Evolutionary conservation across 306 rosid species (phyloP).

Genomic region (Quercus parvula): DNA sequence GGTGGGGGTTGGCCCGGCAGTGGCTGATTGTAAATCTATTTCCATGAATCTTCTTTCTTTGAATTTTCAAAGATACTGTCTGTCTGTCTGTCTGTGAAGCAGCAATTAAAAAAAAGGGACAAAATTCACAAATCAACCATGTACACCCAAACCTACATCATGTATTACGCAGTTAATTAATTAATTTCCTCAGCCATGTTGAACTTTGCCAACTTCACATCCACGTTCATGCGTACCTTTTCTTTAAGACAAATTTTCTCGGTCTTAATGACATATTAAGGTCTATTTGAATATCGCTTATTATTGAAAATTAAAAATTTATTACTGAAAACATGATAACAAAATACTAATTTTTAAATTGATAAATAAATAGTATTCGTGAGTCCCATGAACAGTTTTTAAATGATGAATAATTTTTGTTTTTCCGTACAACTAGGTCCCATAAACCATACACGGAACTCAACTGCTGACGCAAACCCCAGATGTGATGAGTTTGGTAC

Average conservation of each 20-base stretch:
- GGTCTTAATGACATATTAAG: too few relatives aligned
- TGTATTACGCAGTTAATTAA: neutral
- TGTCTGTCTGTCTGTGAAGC: neutral
- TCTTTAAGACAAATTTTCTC: neutral
- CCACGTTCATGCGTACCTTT: constrained; percentile 12
- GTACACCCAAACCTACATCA: neutral
- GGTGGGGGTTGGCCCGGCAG: neutral
- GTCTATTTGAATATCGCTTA: accelerated
- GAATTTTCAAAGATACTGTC: constrained; percentile 10
- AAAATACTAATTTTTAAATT: too few relatives aligned
- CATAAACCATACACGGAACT: accelerated
- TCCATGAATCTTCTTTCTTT: constrained; percentile 9
- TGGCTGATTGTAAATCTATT: neutral
- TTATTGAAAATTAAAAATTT: too few relatives aligned
- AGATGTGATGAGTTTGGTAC: too few relatives aligned
- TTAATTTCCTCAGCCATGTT: neutral
- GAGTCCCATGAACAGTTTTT: too few relatives aligned
- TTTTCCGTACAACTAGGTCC: too few relatives aligned
- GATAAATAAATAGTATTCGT: accelerated
- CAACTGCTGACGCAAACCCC: too few relatives aligned
- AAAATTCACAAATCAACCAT: neutral
- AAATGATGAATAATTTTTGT: too few relatives aligned
- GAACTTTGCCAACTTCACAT: constrained; percentile 9
- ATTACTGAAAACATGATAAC: accelerated
- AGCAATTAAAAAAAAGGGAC: neutral